Evolutionary conservation across 169 alveolate species (phyloP).

Genomic region (Plasmodium gonderi): DNA sequence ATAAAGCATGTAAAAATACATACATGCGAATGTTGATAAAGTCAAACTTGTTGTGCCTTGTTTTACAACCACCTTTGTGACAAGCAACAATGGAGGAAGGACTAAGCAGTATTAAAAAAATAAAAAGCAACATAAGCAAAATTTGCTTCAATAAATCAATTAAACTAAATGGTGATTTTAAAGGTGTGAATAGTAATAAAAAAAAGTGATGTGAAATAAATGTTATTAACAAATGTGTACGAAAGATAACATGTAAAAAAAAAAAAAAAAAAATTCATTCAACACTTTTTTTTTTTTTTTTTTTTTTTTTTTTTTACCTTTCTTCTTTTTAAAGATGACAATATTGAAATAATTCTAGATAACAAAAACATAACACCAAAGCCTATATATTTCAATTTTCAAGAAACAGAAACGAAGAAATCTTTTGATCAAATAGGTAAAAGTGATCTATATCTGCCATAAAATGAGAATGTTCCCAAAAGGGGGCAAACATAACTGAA

Average conservation of each 20-base stretch:
- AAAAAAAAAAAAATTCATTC: not conserved
- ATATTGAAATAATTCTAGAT: conserved; percentile 63
- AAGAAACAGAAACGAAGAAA: conserved; percentile 65
- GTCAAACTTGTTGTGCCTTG: not conserved
- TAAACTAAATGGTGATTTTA: conserved; percentile 63
- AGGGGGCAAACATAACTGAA: not conserved
- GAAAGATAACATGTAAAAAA: not conserved
- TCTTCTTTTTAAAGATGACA: conserved; percentile 46
- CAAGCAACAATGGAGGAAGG: conserved; percentile 39
- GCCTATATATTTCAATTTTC: conserved; percentile 69
- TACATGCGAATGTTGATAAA: not conserved
- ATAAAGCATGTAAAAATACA: not conserved
- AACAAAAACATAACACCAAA: conserved; percentile 72
- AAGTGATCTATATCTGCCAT: not conserved
- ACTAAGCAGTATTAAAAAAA: conserved; percentile 33
- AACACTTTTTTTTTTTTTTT: not conserved
- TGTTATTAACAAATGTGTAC: not conserved
- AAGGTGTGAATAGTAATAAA: conserved; percentile 43
- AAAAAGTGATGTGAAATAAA: not conserved
- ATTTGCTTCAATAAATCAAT: conserved; percentile 54
- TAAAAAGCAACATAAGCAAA: conserved; percentile 59
- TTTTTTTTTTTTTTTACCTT: conserved; percentile 2
- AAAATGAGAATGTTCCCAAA: conserved; percentile 31
- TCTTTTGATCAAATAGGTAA: conserved; percentile 74
- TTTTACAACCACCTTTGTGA: not conserved